Base-by-base conservation (phyloP, 2,329 filamentous ascomycete genomes). In the Phaeosphaeria sp. region DNA sequence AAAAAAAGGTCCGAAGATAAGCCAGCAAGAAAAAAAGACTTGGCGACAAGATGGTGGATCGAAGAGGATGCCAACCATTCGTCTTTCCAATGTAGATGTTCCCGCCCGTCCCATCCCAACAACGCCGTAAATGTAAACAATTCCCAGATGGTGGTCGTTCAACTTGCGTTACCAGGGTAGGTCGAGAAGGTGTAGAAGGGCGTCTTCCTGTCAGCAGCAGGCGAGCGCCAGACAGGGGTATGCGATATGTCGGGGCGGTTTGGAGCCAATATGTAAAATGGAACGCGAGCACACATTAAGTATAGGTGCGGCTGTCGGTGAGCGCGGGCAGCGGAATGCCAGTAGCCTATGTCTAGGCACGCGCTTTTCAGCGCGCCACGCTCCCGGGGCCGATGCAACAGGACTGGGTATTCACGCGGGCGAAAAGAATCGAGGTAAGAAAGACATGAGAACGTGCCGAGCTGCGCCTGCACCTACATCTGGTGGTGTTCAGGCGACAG, bases 401-500 rank as follows among this genome's bases (percentile, higher is more conserved):
- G 53, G 64, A 70, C 58, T 60, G 71, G 72, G 70, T 76, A 77
- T 77, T 69, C 70, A 61, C 66, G 59, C 59, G 57, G 57, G 64
- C 59, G 55, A 66, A 67, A 63, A 65, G 57, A 63, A 65, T 59
- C 57, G 55, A 71, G 59, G 59, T 64, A 53, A 43, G 33, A 57
- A 51, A 58, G 53, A 60, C 55, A 61, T 55, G 48, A 53, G 46
- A 55, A 48, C 46, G 39, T 33, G 17, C n/a, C 44, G 43, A 56
- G 44, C 39, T 45, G 52, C 36, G 49, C 21, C 39, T 45, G 52
- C 36, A 47, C 21, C 51, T 60, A 71, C 73, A 76, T 74, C 53
- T 77, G 75, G 51, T 74, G 68, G 57, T 74, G 68, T 57, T 77
- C 73, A 45, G 75, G 74, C 61, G 75, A 79, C 50, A 79, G 64